Evolutionary conservation across 139 green algal species (phyloP).

Genomic region (Zygnema cylindricum): DNA sequence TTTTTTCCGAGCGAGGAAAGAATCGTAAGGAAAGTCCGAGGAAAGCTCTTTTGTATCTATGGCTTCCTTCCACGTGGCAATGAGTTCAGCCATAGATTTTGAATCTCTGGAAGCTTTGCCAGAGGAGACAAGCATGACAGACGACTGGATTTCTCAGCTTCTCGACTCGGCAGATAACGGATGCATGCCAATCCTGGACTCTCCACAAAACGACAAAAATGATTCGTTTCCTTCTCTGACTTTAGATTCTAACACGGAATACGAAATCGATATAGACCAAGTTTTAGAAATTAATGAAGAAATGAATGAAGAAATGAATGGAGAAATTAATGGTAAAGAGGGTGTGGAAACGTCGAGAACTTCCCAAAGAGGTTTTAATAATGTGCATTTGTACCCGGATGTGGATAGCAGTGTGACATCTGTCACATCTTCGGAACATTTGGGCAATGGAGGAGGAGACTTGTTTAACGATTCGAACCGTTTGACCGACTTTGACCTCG

Average conservation of each 20-base stretch:
- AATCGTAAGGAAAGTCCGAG: no score
- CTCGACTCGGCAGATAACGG: neutral
- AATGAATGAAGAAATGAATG: no score
- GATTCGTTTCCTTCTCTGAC: neutral
- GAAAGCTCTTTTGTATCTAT: no score
- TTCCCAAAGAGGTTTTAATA: no score
- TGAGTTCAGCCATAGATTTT: neutral
- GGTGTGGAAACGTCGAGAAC: no score
- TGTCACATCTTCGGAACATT: neutral
- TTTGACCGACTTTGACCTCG: no score
- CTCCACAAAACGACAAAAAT: neutral
- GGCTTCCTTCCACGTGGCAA: neutral
- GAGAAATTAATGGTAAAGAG: no score
- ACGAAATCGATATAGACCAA: neutral
- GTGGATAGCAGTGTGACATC: neutral
- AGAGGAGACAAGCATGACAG: neutral
- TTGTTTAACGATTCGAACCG: neutral
- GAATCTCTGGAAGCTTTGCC: neutral
- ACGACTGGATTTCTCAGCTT: neutral
- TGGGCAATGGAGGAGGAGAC: neutral
- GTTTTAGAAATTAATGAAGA: no score
- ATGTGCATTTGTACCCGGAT: neutral
- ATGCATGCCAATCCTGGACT: neutral
- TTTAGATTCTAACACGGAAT: neutral
- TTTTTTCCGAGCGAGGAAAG: no score